A percentile compares a stretch with the other conserved stretches of the same genome.
Evolutionary conservation across 768 basidiomycete species (phyloP).

Genomic region (Tricholoma sp.): DNA sequence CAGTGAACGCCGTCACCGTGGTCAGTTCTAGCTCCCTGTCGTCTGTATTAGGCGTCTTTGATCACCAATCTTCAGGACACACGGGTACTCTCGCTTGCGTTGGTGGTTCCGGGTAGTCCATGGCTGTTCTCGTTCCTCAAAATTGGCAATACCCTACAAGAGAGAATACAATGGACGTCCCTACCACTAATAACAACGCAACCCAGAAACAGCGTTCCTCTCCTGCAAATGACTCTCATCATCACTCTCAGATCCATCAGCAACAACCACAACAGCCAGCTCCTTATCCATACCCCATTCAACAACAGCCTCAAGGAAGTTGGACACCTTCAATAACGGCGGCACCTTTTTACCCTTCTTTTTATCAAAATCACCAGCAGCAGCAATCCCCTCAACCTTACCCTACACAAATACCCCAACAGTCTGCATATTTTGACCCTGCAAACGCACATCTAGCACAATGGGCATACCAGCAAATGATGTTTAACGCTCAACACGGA

Average conservation of each 20-base stretch:
- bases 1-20: conserved; percentile 12
- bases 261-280: conserved; percentile 30
- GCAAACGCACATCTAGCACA: conserved; percentile 73
- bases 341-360: conserved; percentile 73
- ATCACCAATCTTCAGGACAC: conserved; percentile 9
- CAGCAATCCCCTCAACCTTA: conserved; percentile 51
- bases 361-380: conserved; percentile 67
- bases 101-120: conserved; percentile 35
- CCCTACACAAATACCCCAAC: conserved; percentile 38
- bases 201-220: conserved; percentile 57
- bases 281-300: conserved; percentile 64
- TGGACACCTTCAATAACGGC: conserved; percentile 67
- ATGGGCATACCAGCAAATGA: conserved; percentile 92
- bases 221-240: conserved; percentile 48
- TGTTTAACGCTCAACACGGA: conserved; percentile 66
- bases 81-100: conserved; percentile 14
- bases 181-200: conserved; percentile 30
- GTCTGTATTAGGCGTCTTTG: conserved; percentile 3
- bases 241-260: conserved; percentile 21
- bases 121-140: conserved; percentile 76
- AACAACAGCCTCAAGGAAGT: conserved; percentile 63
- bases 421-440: conserved; percentile 68
- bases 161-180: conserved; percentile 60
- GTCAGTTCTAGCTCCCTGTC: conserved; percentile 2
- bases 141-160: conserved; percentile 67